A percentile compares a stretch with the other conserved stretches of the same genome.
Conservation (phyloP, 345 rosid species). For the Rhizophora mangle region DNA sequence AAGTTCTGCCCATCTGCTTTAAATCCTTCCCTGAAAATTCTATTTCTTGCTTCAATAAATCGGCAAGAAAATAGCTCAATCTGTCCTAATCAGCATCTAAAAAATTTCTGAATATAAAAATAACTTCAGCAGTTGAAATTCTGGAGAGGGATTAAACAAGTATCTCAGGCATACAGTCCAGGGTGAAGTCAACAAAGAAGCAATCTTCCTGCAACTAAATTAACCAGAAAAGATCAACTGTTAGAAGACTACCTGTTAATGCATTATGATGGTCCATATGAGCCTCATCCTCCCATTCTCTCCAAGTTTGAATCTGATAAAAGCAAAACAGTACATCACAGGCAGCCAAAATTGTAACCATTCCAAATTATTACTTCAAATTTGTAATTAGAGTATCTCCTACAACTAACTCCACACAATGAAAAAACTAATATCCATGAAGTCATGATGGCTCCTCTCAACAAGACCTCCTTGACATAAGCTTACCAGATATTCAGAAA, state of each 20-base stretch:
- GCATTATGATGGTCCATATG: conserved; percentile 53
- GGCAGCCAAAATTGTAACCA: not conserved
- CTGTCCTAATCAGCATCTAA: conserved; percentile 3
- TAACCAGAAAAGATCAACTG: conserved; percentile 1
- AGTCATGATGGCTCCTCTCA: not conserved
- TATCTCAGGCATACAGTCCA: not conserved
- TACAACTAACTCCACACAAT: not conserved
- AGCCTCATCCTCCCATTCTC: conserved; percentile 88
- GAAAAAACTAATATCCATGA: not conserved
- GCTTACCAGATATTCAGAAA: too few species aligned
- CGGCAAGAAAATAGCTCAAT: not conserved
- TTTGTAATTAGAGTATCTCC: not conserved
- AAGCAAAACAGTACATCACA: conserved; percentile 15
- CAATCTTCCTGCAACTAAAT: not conserved
- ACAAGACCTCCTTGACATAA: too few species aligned
- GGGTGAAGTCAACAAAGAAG: conserved; percentile 3
- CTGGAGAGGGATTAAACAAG: not conserved
- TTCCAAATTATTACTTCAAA: conserved; percentile 4
- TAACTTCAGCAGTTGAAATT: not conserved
- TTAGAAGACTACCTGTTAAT: conserved; percentile 52
- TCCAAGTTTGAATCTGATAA: conserved; percentile 88
- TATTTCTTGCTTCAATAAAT: not conserved
- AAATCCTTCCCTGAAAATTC: too few species aligned
- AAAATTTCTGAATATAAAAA: not conserved
- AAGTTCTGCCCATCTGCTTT: too few species aligned